Evolutionary conservation across 2,329 filamentous ascomycete genomes (phyloP).

Genomic region (Ceratocystis diversiconidia): DNA sequence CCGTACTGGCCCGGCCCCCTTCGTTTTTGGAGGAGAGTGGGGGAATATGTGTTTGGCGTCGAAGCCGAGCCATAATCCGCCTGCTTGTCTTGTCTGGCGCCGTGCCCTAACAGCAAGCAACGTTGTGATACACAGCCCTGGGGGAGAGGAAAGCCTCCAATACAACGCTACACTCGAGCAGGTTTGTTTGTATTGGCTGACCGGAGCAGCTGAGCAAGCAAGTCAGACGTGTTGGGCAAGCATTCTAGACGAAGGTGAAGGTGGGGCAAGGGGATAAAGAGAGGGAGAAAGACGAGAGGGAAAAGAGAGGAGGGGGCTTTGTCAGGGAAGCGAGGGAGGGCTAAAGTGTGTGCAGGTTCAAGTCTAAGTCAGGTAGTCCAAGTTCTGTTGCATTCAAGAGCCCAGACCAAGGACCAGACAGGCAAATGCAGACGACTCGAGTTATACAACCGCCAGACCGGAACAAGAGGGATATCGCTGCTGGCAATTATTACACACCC

Average conservation of each 20-base stretch:
- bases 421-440: background rate
- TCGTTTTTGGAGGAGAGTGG: background rate
- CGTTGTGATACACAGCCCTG: background rate
- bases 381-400: background rate
- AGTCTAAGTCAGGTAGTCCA: background rate
- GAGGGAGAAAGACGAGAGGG: background rate
- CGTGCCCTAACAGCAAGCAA: background rate
- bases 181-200: background rate
- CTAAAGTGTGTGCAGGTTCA: conserved; percentile 5
- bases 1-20: background rate
- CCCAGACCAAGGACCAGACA: background rate
- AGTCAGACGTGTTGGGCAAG: background rate
- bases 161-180: background rate
- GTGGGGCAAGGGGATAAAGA: background rate
- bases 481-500: too few species aligned
- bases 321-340: background rate
- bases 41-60: background rate
- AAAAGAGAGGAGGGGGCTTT: background rate
- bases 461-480: too few species aligned
- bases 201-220: background rate
- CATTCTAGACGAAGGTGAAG: background rate
- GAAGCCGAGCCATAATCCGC: too few species aligned
- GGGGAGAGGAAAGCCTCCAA: background rate
- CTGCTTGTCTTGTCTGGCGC: background rate
- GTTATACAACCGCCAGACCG: too few species aligned